These are phyloP conservation scores for Hypoxylon subgilvum DNA, from an alignment of 495 filamentous ascomycete genomes.

Conservation along the genomic window DNA sequence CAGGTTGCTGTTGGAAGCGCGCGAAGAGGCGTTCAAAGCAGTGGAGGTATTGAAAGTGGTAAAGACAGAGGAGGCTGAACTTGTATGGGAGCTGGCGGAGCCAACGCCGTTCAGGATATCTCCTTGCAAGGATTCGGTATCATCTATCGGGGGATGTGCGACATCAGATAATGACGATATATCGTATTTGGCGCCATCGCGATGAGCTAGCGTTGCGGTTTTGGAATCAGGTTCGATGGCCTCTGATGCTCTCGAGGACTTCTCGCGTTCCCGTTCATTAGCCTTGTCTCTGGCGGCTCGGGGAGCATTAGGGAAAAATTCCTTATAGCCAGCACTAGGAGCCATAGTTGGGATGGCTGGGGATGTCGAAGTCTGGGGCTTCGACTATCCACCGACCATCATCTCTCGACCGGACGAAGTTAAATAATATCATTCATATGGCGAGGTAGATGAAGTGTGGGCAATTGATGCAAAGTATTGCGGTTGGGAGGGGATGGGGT, in stretches of 20 bases:
- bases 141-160: conserved; percentile 55
- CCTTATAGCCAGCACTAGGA: conserved; percentile 77
- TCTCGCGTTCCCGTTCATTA: conserved; percentile 58
- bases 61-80: conserved; percentile 69
- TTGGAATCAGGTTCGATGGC: conserved; percentile 60
- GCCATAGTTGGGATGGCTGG: conserved; percentile 83
- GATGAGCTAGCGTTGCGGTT: conserved; percentile 43
- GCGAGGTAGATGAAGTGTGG: conserved; percentile 10
- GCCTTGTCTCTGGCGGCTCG: conserved; percentile 61
- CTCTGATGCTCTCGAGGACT: conserved; percentile 39
- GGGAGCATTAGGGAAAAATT: conserved; percentile 89
- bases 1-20: conserved; percentile 58
- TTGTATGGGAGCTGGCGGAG: conserved; percentile 69
- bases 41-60: conserved; percentile 60
- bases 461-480: conserved; percentile 21
- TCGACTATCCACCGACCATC: conserved; percentile 60
- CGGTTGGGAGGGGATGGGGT: conserved; percentile 8
- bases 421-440: conserved; percentile 52
- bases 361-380: conserved; percentile 50
- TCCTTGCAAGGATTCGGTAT: conserved; percentile 62
- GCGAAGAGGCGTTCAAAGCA: conserved; percentile 55
- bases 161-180: conserved; percentile 46
- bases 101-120: conserved; percentile 69
- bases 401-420: conserved; percentile 53
- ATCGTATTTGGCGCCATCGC: conserved; percentile 47